Base-by-base conservation (phyloP, 108 stramenopile genomes). In the Parmales sp. region DNA sequence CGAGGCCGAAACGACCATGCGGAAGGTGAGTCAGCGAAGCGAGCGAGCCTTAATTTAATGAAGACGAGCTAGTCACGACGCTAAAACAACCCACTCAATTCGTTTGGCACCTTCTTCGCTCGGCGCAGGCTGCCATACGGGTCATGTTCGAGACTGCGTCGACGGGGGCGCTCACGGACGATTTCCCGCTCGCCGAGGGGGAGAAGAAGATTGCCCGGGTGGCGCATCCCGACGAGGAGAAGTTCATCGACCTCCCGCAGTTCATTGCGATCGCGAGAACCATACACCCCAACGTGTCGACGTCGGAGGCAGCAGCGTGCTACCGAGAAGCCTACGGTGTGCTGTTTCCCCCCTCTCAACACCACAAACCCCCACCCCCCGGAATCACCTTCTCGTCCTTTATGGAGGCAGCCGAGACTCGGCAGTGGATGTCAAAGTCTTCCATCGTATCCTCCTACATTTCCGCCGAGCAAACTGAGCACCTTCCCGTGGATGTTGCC, bases 121-220 rank as follows among this genome's bases (percentile, higher is more conserved):
- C n/a, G n/a, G n/a, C n/a, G n/a, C n/a, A n/a, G n/a, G 77, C 77
- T 2, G 73, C 77, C 8, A 46, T 85, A 9, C 68, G 81, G 37
- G 66, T 80, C 23, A 80, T 85, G 83, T 82, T 85, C 68, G 81
- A 72, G 46, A 75, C 70, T 8, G 64, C 74, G 26, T 66, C 44
- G 0, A 34, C 39, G 8, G 71, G 78, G 1, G 51, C 66, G 37
- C 39, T 78, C 25, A 71, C 74, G 31, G 74, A 65, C 16, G 49
- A 70, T 38, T 54, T 36, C 65, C 70, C 73, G 20, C 22, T 38
- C 16, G 43, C n/a, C 49, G 19, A 6, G 13, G 5, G 18, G 20
- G 49, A 6, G 5, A 6, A 50, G 5, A n/a, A n/a, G n/a, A n/a
- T n/a, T n/a, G n/a, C n/a, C n/a, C n/a, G n/a, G n/a, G n/a, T n/a